Percentiles rank a stretch among this genome's conserved stretches.
Evolutionary conservation across 768 basidiomycete species (phyloP).

Genomic region (Boletus pseudo-olivaceus): DNA sequence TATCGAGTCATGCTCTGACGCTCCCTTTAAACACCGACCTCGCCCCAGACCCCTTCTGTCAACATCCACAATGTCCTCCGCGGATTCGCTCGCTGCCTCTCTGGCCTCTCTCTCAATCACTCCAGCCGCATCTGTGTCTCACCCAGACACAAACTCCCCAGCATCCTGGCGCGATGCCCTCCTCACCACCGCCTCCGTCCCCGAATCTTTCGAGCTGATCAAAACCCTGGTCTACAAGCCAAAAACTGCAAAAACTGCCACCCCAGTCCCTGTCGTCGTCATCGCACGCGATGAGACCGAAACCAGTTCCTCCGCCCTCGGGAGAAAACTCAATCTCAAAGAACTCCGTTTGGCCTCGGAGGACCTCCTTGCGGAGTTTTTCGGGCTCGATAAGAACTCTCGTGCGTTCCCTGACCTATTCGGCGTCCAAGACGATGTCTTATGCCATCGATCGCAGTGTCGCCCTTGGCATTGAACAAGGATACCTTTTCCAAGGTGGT

Average conservation of each 20-base stretch:
- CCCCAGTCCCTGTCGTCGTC: conserved; percentile 81
- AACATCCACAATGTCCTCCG: conserved; percentile 33
- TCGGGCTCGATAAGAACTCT: conserved; percentile 80
- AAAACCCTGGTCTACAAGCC: conserved; percentile 96
- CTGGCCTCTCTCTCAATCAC: conserved; percentile 55
- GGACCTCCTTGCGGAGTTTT: conserved; percentile 83
- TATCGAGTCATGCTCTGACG: conserved; percentile 25
- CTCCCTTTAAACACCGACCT: conserved; percentile 15
- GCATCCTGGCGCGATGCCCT: conserved; percentile 76
- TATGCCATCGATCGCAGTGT: conserved; percentile 49
- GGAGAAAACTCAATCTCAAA: conserved; percentile 78
- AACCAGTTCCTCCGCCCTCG: conserved; percentile 71
- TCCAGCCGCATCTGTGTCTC: conserved; percentile 49
- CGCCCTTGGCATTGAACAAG: conserved; percentile 68
- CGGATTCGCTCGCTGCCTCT: conserved; percentile 35
- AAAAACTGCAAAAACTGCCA: conserved; percentile 88
- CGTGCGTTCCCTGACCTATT: conserved; percentile 46
- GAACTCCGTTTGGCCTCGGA: conserved; percentile 83
- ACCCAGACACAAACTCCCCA: conserved; percentile 64
- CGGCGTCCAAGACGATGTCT: neutral
- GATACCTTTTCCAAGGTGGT: conserved; percentile 65
- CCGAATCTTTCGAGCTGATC: conserved; percentile 65
- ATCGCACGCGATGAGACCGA: conserved; percentile 85
- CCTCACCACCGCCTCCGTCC: conserved; percentile 46
- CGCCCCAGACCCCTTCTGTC: neutral